Evolutionary conservation across 2,329 filamentous ascomycete species (phyloP), one percentile per base, ranked within the genome.

Genomic region (Botrytis sinoallii): DNA sequence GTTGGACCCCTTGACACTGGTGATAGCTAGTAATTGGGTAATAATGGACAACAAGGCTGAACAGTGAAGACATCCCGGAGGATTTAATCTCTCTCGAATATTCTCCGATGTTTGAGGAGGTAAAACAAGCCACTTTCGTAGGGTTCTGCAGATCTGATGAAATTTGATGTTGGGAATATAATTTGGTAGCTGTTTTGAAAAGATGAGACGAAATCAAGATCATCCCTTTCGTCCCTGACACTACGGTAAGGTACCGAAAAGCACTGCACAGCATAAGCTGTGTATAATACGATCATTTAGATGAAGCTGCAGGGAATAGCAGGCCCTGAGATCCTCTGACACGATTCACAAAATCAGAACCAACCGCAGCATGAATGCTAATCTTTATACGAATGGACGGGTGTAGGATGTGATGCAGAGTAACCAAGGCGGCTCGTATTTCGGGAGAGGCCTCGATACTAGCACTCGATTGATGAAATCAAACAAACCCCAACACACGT

Each of bases 181-280:
- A 69, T 42, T 52, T 73, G 40, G 66, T 69, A 69, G 38, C 59
- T 69, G 71, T 72, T 72, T 72, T 60, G 60, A 40, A 73, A 73
- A 73, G 64, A 73, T 48, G 64, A 65, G 64, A 69, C 55, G 71
- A 73, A 73, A 72, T 48, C 71, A 69, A 42, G 71, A 69, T 73
- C 63, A 57, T 69, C 71, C 55, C 64, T 46, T 66, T 55, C 48
- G 61, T 73, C 60, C 71, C 71, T 73, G 71, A 46, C 71, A 61
- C 64, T 69, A 72, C 46, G 32, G 64, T 20, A 68, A 68, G 63
- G 63, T 68, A 72, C 48, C 48, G 55, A 67, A 40, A 32, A 60
- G 48, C 66, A 38, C 32, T 29, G 42, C 42, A 61, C 52, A 57
- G 67, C 57, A 48, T 22, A 46, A 48, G 29, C 63, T 48, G 42